phyloP scores from a whole-genome alignment of 148 eudicot species.

The Selenicereus undatus region DNA sequence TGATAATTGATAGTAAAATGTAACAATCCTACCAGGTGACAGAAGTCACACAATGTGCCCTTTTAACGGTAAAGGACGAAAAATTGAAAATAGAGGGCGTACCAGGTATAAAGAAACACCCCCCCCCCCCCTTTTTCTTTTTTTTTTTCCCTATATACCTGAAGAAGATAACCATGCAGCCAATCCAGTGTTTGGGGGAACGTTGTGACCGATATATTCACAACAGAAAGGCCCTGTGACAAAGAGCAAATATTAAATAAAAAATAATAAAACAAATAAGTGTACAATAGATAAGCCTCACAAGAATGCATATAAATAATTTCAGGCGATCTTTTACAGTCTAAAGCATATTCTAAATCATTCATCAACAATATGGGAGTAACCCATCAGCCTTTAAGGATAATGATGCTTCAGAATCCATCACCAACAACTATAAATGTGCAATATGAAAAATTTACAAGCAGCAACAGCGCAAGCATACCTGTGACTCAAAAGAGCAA shows the following conservation, averaged over 20 bases:
- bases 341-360: background rate
- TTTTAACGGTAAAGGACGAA: too few species aligned
- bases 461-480: conserved; percentile 20
- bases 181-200: conserved; percentile 96
- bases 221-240: conserved; percentile 77
- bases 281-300: too few species aligned
- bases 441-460: background rate
- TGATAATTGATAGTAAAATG: too few species aligned
- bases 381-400: background rate
- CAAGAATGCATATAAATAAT: background rate
- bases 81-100: too few species aligned
- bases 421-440: background rate
- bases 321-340: background rate
- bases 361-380: background rate
- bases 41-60: too few species aligned
- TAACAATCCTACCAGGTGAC: too few species aligned
- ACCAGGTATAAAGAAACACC: too few species aligned
- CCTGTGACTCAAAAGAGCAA: conserved; percentile 92
- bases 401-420: background rate
- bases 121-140: too few species aligned
- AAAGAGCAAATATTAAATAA: conserved; percentile 3
- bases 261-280: background rate
- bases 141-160: conserved; percentile 43
- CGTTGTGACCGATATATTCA: conserved; percentile 84
- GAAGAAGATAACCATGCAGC: conserved; percentile 89